Conservation (phyloP, 2,329 filamentous ascomycete genomes). For the Sclerotiophoma versabilis region DNA sequence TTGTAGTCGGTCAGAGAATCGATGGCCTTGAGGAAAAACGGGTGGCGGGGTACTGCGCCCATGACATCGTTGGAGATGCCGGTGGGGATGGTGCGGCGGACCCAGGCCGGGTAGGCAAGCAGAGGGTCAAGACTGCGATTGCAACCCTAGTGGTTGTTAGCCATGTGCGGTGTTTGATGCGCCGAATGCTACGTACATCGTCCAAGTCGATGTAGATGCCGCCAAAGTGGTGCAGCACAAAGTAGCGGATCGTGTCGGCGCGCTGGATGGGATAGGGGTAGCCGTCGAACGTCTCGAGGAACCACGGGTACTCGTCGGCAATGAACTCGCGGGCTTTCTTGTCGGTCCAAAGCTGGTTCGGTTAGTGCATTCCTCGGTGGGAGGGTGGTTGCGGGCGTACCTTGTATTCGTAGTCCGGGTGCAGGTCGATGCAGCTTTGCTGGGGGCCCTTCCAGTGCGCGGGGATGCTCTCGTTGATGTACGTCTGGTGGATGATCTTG, state of each 20-base stretch:
- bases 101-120: conserved; percentile 72
- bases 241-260: conserved; percentile 81
- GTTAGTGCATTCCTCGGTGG: conserved; percentile 11
- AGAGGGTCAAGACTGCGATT: conserved; percentile 72
- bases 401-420: conserved; percentile 77
- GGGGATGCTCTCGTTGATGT: conserved; percentile 74
- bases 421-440: conserved; percentile 70
- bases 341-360: conserved; percentile 75
- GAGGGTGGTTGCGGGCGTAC: conserved; percentile 48
- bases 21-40: conserved; percentile 75
- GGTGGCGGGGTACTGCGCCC: conserved; percentile 74
- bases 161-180: not conserved
- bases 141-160: conserved; percentile 62
- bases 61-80: conserved; percentile 84
- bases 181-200: conserved; percentile 57
- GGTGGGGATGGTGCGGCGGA: conserved; percentile 75
- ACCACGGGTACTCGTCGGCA: conserved; percentile 74
- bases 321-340: conserved; percentile 74
- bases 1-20: conserved; percentile 72
- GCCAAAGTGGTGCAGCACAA: conserved; percentile 77
- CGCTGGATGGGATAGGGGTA: conserved; percentile 80
- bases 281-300: conserved; percentile 74
- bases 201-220: conserved; percentile 85
- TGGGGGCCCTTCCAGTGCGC: conserved; percentile 70
- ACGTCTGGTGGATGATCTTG: conserved; percentile 81